Evolutionary conservation across 176 grass and related monocot species (phyloP), one percentile per base, ranked within the genome.

Genomic region (Oryza punctata): DNA sequence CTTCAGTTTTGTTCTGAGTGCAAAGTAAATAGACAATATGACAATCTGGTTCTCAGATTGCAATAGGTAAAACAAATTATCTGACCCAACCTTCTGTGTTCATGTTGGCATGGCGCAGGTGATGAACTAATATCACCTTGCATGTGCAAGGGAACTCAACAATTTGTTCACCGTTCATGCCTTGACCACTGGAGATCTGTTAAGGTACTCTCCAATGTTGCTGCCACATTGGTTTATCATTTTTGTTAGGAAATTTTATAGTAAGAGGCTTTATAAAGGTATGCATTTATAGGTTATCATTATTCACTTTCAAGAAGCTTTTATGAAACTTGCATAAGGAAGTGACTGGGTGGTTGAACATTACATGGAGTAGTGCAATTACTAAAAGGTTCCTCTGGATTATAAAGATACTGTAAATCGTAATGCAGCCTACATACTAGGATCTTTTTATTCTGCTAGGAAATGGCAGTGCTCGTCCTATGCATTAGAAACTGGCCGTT

Each of bases 171-270:
- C 40, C 88, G 96, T 40, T 96, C 96, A 78, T 99, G 96, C 85
- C 96, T 99, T n/a, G 93, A 99, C 77, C 96, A 99, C 83, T 99
- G 96, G 96, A 91, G 96, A 4, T 94, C 96, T 80, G 93, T 99
- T 50, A 99, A 99, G 89, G 96, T 91, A 94, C 18, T 23, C 1
- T 49, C 25, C 52, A 63, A 12, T 77, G 2, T 18, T 49, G 63
- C 61, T 2, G 23, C 21, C 26, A 45, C 25, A n/a, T 73, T n/a
- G n/a, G n/a, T n/a, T n/a, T 66, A n/a, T 0, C 67, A 77, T 77
- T 27, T 78, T 73, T 89, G 41, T 15, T 21, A 41, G 41, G 13
- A 67, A 60, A 59, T 69, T 0, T n/a, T 25, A 2, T 23, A 43
- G 15, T 67, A 76, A 71, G 33, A 63, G 50, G 13, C 7, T 30